phyloP scores from a whole-genome alignment of 2,329 filamentous ascomycete genomes.

The Fusarium chuoi region DNA sequence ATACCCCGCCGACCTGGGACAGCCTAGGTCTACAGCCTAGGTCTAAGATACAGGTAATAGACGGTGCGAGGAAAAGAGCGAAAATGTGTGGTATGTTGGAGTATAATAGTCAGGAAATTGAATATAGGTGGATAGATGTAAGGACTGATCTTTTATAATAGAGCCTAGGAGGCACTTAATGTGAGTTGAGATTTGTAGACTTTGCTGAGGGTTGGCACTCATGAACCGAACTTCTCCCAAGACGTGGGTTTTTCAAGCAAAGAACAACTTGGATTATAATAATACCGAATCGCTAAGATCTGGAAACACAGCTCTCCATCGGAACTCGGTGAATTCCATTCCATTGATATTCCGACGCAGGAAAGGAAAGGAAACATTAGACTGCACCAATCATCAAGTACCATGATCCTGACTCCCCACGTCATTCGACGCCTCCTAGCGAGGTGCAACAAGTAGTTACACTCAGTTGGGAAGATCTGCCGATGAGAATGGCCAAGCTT shows the following conservation, averaged over 20 bases:
- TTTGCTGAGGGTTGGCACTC: background rate
- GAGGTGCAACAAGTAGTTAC: slow-evolving; percentile 15
- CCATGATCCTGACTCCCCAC: slow-evolving; percentile 18
- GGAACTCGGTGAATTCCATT: slow-evolving; percentile 23
- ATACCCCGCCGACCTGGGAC: slow-evolving; percentile 23
- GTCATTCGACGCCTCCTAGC: slow-evolving; percentile 27
- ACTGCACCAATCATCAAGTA: slow-evolving; percentile 23
- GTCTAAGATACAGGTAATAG: background rate
- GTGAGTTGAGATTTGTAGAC: background rate
- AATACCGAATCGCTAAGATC: background rate
- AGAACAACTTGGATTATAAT: background rate
- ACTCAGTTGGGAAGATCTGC: slow-evolving; percentile 21
- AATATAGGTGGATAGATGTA: background rate
- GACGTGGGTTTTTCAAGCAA: background rate
- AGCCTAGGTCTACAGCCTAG: background rate
- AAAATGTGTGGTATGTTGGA: background rate
- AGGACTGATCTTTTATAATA: background rate
- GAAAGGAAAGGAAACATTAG: background rate
- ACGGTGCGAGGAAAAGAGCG: background rate
- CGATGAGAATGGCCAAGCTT: slow-evolving; percentile 7
- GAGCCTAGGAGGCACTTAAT: too few species aligned
- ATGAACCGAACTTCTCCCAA: background rate
- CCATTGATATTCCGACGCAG: slow-evolving; percentile 11
- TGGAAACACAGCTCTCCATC: background rate
- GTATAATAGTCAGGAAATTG: too few species aligned